Base-by-base conservation (phyloP, 768 basidiomycete species). In the Gymnopilus junonius region DNA sequence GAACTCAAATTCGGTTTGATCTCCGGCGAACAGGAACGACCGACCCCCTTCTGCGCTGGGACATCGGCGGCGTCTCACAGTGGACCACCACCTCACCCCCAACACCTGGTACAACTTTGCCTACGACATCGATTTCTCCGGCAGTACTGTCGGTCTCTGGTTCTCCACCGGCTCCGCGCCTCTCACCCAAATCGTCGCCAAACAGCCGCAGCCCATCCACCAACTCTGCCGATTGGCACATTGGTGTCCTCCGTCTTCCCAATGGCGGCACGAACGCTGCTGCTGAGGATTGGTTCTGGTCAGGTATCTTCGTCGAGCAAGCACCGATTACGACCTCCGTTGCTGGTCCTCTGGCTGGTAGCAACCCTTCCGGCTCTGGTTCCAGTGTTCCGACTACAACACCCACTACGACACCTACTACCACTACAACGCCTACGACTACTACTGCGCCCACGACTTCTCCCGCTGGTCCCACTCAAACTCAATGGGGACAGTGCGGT, bases 71-170 rank as follows among this genome's bases (percentile, higher is more conserved):
- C 31, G 67, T 68, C 39, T 65, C 67, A 20, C 64, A 68, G 45
- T 68, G 67, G 67, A 63, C 64, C 4, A 65, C 65, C 39, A 68
- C 67, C 67, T 68, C 32, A 55, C 62, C 2, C 50, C 67, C 59
- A 65, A 68, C 58, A 68, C 67, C n/a, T 68, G 67, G 67, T 68
- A 68, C 64, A 68, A 68, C 62, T 68, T 68, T 31, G 67, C 67
- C 23, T 68, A 68, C 56, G 67, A 68, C 54, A 63, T 68, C 39
- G 67, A 68, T 53, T 68, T 68, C 62, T 61, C 64, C 48, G 62
- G 40, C 21, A 64, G 59, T 50, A 65, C 65, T 55, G 67, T 68
- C 43, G 67, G 67, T 31, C 62, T 68, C 51, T 68, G 67, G 67
- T 61, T 43, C 46, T 68, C 67, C 27, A 68, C 67, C 10, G 67